Percentiles rank a stretch among this genome's conserved stretches.
Conservation (phyloP, 1,139 yeast genomes). For the Trichomonascaceae sp. region DNA sequence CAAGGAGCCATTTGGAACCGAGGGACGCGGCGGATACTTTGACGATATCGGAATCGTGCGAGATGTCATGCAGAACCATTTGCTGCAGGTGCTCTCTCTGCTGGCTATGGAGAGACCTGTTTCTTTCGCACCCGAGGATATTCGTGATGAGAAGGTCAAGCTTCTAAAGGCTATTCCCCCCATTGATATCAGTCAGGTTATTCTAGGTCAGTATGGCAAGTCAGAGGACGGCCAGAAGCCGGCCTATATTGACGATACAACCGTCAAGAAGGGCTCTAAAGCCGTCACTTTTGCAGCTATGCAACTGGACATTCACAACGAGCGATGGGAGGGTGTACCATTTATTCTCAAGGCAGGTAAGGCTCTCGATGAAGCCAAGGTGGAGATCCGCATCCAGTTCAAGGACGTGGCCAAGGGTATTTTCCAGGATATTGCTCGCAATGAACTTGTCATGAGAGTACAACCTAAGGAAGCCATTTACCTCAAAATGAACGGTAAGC, state of each 20-base stretch:
- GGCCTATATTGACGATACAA: conserved; percentile 80
- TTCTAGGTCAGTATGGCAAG: conserved; percentile 78
- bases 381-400: conserved; percentile 88
- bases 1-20: conserved; percentile 96
- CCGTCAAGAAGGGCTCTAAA: conserved; percentile 71
- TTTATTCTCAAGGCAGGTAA: conserved; percentile 93
- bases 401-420: conserved; percentile 76
- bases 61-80: conserved; percentile 97
- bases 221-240: conserved; percentile 85
- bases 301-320: conserved; percentile 65
- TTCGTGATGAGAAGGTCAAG: conserved; percentile 93
- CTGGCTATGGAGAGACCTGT: conserved; percentile 94
- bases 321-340: conserved; percentile 98
- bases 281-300: conserved; percentile 91
- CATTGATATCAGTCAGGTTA: conserved; percentile 50
- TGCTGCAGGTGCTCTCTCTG: conserved; percentile 81
- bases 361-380: conserved; percentile 80
- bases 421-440: conserved; percentile 70
- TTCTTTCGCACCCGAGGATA: conserved; percentile 78
- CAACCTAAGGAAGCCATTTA: conserved; percentile 95
- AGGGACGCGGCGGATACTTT: conserved; percentile 97
- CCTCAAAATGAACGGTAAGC: conserved; percentile 80
- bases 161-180: conserved; percentile 71
- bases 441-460: conserved; percentile 83
- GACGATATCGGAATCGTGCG: conserved; percentile 91